These are phyloP conservation scores for Pichia sp. DNA, from an alignment of 1,139 yeast genomes.

Conservation along the genomic window DNA sequence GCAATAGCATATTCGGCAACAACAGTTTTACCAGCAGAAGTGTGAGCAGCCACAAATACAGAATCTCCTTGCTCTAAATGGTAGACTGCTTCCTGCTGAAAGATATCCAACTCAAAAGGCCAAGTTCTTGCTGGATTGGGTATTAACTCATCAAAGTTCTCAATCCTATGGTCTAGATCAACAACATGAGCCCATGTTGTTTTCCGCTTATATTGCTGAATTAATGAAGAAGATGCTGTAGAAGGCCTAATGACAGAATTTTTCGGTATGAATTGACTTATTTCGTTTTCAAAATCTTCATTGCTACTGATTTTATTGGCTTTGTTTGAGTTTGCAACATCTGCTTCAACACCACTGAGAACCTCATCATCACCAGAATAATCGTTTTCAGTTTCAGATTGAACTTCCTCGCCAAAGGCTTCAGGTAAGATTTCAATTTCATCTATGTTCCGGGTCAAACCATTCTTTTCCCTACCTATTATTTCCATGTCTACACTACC, in stretches of 20 bases:
- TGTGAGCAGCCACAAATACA: conserved; percentile 97
- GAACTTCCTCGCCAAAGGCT: conserved; percentile 9
- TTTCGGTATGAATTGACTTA: conserved; percentile 74
- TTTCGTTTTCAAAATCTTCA: conserved; percentile 35
- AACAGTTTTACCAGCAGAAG: conserved; percentile 97
- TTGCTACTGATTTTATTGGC: background rate
- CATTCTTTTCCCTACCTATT: conserved; percentile 11
- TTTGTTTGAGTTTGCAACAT: background rate
- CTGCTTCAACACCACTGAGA: background rate
- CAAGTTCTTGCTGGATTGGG: conserved; percentile 92
- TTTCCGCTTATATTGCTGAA: conserved; percentile 29
- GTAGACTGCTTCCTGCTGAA: conserved; percentile 92
- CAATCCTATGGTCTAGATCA: conserved; percentile 75
- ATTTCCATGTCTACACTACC: conserved; percentile 10
- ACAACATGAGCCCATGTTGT: conserved; percentile 94
- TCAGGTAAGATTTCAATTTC: conserved; percentile 18
- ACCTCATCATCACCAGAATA: conserved; percentile 1
- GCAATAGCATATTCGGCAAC: conserved; percentile 98
- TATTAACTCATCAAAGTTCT: conserved; percentile 79
- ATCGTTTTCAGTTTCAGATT: too few species aligned
- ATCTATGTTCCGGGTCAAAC: conserved; percentile 6
- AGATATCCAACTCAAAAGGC: conserved; percentile 90
- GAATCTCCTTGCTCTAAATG: conserved; percentile 93
- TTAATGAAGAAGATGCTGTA: conserved; percentile 19
- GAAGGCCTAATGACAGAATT: conserved; percentile 41